phyloP scores from a whole-genome alignment of 345 rosid genomes.

The Ricinus communis region DNA sequence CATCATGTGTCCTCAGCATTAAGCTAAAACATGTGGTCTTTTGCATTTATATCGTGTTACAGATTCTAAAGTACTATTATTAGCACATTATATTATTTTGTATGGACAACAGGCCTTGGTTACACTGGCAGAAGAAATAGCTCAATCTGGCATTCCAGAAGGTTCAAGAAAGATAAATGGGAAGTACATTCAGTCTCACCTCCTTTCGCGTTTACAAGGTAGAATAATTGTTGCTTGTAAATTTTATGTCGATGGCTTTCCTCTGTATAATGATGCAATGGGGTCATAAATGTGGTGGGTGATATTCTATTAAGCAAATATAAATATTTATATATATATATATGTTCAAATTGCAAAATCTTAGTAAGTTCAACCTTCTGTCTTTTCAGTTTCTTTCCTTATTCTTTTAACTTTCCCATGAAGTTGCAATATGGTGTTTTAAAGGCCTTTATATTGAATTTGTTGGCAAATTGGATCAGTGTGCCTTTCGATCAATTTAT shows the following conservation, averaged over 20 bases:
- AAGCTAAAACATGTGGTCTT: not conserved
- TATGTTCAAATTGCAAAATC: not conserved
- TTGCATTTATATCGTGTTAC: not conserved
- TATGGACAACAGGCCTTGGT: conserved; percentile 63
- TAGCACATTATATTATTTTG: not conserved
- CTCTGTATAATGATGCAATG: not conserved
- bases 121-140: conserved; percentile 67
- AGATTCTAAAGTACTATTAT: not conserved
- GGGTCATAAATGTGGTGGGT: not conserved
- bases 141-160: conserved; percentile 56
- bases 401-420: too few species aligned
- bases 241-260: not conserved
- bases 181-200: conserved; percentile 82
- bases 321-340: too few species aligned
- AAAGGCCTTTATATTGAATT: too few species aligned
- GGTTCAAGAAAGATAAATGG: conserved; percentile 87
- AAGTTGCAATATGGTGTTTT: too few species aligned
- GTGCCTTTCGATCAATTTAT: not conserved
- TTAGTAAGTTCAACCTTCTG: not conserved
- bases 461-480: too few species aligned
- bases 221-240: not conserved
- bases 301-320: not conserved
- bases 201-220: conserved; percentile 74
- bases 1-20: not conserved
- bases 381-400: too few species aligned